A percentile compares a stretch with the other conserved stretches of the same genome.
phyloP scores from a whole-genome alignment of 305 asterid species.

The Fraxinus velutina region DNA sequence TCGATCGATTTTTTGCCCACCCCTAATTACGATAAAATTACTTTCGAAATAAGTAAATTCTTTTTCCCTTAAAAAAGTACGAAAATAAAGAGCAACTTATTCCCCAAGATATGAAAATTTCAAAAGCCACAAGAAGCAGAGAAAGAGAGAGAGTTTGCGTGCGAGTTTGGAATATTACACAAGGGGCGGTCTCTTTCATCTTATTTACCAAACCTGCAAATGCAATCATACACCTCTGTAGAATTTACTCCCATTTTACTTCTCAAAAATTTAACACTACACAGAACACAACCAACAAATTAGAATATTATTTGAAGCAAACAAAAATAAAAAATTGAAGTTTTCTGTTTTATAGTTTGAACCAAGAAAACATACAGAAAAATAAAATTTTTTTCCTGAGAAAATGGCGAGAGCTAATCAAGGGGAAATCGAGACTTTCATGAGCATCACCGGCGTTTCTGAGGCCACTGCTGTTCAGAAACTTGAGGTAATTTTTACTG shows the following conservation, averaged over 20 bases:
- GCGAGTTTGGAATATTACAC: constrained; percentile 25
- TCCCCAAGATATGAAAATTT: too few species aligned
- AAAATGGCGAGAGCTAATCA: constrained; percentile 69
- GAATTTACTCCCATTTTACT: background rate
- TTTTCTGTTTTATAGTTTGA: background rate
- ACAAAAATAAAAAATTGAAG: background rate
- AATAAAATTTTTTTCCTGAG: background rate
- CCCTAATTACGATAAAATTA: too few species aligned
- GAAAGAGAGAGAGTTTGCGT: constrained; percentile 10
- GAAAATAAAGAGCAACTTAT: too few species aligned
- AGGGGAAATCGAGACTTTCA: constrained; percentile 67
- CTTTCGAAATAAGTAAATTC: too few species aligned
- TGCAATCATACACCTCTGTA: constrained; percentile 1
- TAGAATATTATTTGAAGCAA: background rate
- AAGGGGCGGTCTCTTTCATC: constrained; percentile 12
- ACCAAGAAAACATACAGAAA: background rate
- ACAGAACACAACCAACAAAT: background rate
- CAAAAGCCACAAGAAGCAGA: background rate
- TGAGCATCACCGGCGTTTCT: constrained; percentile 76
- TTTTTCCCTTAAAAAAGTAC: too few species aligned
- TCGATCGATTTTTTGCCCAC: too few species aligned
- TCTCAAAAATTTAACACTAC: constrained; percentile 2
- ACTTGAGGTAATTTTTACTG: constrained; percentile 50
- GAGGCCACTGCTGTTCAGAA: constrained; percentile 60
- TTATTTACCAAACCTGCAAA: constrained; percentile 18